A percentile compares a stretch with the other conserved stretches of the same genome.
These are phyloP conservation scores for Ascoidea tarda DNA, from an alignment of 805 yeast species.

Conservation along the genomic window DNA sequence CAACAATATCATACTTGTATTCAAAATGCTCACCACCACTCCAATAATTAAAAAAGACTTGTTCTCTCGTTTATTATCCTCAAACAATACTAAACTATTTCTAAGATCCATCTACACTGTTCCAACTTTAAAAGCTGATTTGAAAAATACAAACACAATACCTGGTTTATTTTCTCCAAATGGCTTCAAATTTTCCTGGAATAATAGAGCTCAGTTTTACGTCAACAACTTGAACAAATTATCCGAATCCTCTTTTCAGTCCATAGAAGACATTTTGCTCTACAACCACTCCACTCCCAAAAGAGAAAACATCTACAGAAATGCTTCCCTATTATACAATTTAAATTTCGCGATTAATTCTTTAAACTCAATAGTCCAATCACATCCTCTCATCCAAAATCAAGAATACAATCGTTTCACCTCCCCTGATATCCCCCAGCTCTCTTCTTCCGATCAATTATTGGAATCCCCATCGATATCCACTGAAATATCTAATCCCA, in stretches of 20 bases:
- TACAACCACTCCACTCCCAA: slow-evolving; percentile 10
- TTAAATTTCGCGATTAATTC: slow-evolving; percentile 22
- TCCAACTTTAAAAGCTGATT: too few species aligned
- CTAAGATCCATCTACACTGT: too few species aligned
- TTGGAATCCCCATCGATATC: slow-evolving; percentile 28
- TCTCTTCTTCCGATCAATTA: slow-evolving; percentile 20
- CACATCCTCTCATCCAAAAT: slow-evolving; percentile 12
- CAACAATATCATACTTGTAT: too few species aligned
- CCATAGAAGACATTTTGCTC: background rate
- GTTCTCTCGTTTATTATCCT: too few species aligned
- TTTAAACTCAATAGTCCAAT: slow-evolving; percentile 11
- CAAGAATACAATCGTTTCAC: slow-evolving; percentile 6
- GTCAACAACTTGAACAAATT: slow-evolving; percentile 25
- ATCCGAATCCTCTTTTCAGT: slow-evolving; percentile 8
- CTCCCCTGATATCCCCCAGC: slow-evolving; percentile 9
- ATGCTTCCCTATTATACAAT: slow-evolving; percentile 26
- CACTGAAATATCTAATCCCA: slow-evolving; percentile 15
- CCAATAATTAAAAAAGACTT: too few species aligned
- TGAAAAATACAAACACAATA: slow-evolving; percentile 12
- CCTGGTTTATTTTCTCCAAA: slow-evolving; percentile 32
- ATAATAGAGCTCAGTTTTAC: slow-evolving; percentile 25
- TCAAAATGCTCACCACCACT: too few species aligned
- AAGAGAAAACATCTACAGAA: slow-evolving; percentile 18
- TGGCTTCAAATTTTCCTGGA: slow-evolving; percentile 39
- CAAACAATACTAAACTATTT: too few species aligned